Evolutionary conservation across 2,329 filamentous ascomycete genomes (phyloP), one percentile per base, ranked within the genome.

Genomic region (Aulographum hederae): DNA sequence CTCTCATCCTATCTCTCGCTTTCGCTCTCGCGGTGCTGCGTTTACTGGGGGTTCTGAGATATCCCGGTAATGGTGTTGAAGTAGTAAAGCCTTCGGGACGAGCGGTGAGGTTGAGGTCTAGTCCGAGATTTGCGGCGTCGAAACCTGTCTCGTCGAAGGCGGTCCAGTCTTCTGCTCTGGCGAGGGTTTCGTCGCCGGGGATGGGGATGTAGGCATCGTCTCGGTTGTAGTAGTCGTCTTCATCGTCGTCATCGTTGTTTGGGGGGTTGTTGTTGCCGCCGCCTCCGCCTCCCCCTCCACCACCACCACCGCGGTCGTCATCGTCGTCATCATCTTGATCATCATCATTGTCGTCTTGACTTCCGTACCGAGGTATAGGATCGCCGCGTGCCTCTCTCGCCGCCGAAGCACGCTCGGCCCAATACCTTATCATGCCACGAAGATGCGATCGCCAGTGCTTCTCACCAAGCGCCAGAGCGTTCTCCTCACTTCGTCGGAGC

Each of bases 371-470:
- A 8, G 15, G 27, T 10, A 8, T 10, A 31, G 14, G 14, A 10
- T 10, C 18, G 14, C 10, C 36, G n/a, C 39, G 38, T 3, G 42
- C 43, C 14, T 38, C 25, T 23, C 46, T 35, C 2, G 26, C 35
- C 18, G 51, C 46, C 2, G 44, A 33, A 38, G 61, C 53, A 32
- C 57, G 59, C 12, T 61, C 58, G 10, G 53, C 43, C 68, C 69
- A 74, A 37, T 63, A 59, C 16, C 62, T 54, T 30, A 73, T 48
- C 53, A 72, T 65, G 18, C 58, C 58, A 34, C 63, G 56, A 18
- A 61, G 50, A 44, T 72, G 69, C 38, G 65, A 65, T 33, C 65
- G 57, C 23, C 63, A 54, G 37, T 64, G 68, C 13, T 67, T 53
- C 13, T 61, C 55, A 31, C 56, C 53, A 38, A 73, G 50, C 5